A percentile compares a stretch with the other conserved stretches of the same genome.
Conservation (phyloP, 768 basidiomycete genomes). For the Suillus subluteus region DNA sequence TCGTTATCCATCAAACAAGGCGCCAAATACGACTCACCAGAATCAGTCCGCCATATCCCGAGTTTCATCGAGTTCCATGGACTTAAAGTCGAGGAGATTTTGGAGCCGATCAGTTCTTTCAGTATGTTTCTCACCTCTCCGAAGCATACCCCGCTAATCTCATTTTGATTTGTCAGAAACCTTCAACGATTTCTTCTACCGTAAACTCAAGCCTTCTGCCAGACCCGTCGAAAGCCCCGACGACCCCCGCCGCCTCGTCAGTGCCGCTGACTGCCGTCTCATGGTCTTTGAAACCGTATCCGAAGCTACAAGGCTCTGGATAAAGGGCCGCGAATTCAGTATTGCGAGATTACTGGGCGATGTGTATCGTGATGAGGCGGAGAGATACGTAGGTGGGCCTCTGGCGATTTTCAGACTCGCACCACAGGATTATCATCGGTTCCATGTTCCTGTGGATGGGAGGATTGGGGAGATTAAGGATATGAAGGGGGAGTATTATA, state of each 20-base stretch:
- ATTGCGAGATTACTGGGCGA: slow-evolving; percentile 81
- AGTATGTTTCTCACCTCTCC: slow-evolving; percentile 48
- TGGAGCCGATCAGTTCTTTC: slow-evolving; percentile 82
- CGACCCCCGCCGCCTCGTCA: slow-evolving; percentile 80
- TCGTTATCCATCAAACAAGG: slow-evolving; percentile 94
- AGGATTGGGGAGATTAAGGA: slow-evolving; percentile 80
- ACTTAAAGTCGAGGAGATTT: slow-evolving; percentile 80
- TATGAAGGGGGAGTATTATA: slow-evolving; percentile 93
- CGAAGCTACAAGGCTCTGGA: slow-evolving; percentile 92
- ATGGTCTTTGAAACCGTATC: slow-evolving; percentile 89
- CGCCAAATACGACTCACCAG: slow-evolving; percentile 85
- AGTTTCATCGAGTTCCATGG: slow-evolving; percentile 90
- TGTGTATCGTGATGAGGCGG: slow-evolving; percentile 66
- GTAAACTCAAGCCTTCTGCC: slow-evolving; percentile 83
- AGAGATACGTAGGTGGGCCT: slow-evolving; percentile 78
- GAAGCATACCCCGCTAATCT: slow-evolving; percentile 11
- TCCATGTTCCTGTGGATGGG: slow-evolving; percentile 88
- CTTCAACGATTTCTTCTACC: slow-evolving; percentile 93
- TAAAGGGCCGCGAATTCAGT: slow-evolving; percentile 95
- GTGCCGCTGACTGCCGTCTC: slow-evolving; percentile 94
- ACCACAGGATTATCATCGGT: slow-evolving; percentile 95
- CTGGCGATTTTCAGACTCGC: slow-evolving; percentile 90
- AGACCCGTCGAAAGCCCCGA: slow-evolving; percentile 74
- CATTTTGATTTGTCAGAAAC: slow-evolving; percentile 53
- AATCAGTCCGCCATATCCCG: slow-evolving; percentile 83